phyloP scores from a whole-genome alignment of 164 flowering plant species.

The Buxus sempervirens region DNA sequence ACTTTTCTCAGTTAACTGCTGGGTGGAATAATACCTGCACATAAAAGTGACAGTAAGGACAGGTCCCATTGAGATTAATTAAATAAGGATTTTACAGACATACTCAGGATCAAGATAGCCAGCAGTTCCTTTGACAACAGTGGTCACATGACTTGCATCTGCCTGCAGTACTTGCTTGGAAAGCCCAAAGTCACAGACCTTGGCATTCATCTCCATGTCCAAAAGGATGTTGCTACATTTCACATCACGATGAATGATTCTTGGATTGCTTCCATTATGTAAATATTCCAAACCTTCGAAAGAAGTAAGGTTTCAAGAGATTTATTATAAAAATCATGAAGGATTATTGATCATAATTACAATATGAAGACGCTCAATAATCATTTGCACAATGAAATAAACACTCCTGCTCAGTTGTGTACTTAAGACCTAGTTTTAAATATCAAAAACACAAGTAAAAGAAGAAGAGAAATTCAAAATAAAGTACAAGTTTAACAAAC shows the following conservation, averaged over 20 bases:
- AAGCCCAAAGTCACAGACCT: slow-evolving; percentile 84
- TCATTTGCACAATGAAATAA: not conserved
- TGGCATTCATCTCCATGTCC: slow-evolving; percentile 79
- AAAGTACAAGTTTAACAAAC: no score
- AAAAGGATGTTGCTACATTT: slow-evolving; percentile 81
- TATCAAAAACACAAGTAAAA: not conserved
- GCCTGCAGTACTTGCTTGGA: slow-evolving; percentile 71
- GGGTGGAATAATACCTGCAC: slow-evolving; percentile 76
- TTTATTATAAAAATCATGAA: not conserved
- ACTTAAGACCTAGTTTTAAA: not conserved
- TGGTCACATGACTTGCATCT: slow-evolving; percentile 74
- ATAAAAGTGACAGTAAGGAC: slow-evolving; percentile 12
- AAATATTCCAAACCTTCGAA: slow-evolving; percentile 72
- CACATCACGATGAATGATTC: slow-evolving; percentile 87
- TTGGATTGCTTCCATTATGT: slow-evolving; percentile 73
- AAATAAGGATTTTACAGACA: slow-evolving; percentile 12
- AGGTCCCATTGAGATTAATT: not conserved
- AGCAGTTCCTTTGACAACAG: slow-evolving; percentile 83
- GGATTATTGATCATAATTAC: not conserved
- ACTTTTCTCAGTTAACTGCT: slow-evolving; percentile 86
- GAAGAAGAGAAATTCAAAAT: not conserved
- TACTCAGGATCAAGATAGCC: slow-evolving; percentile 97
- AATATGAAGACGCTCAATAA: not conserved
- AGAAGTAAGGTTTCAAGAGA: slow-evolving; percentile 1
- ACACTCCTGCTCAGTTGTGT: no score